A percentile compares a stretch with the other conserved stretches of the same genome.
phyloP scores from a whole-genome alignment of 495 filamentous ascomycete species.

The Lentithecium fluviatile region DNA sequence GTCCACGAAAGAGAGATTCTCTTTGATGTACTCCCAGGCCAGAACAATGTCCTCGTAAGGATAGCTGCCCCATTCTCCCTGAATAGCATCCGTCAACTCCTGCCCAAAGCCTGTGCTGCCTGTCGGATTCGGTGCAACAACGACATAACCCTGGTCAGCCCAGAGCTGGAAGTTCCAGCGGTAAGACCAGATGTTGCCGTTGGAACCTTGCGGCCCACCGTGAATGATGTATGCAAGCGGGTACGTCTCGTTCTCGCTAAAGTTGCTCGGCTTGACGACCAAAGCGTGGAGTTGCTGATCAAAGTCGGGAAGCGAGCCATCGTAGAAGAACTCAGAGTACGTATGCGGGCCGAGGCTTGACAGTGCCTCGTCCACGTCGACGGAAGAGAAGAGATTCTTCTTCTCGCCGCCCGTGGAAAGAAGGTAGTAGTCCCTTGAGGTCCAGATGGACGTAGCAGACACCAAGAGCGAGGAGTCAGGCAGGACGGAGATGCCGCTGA shows the following conservation, averaged over 20 bases:
- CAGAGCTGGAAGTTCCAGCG: slow-evolving; percentile 55
- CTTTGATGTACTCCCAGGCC: slow-evolving; percentile 50
- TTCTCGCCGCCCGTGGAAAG: slow-evolving; percentile 37
- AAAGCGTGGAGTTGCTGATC: slow-evolving; percentile 46
- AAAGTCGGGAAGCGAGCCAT: slow-evolving; percentile 27
- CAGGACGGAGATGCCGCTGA: slow-evolving; percentile 39
- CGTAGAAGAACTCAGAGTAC: slow-evolving; percentile 45
- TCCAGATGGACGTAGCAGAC: slow-evolving; percentile 42
- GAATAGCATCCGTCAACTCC: slow-evolving; percentile 49
- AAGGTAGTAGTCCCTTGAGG: slow-evolving; percentile 44
- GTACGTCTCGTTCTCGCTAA: slow-evolving; percentile 50
- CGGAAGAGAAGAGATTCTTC: slow-evolving; percentile 37
- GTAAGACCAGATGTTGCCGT: slow-evolving; percentile 52
- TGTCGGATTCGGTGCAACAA: slow-evolving; percentile 55
- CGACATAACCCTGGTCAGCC: slow-evolving; percentile 59
- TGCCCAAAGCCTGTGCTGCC: slow-evolving; percentile 55
- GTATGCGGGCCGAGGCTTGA: slow-evolving; percentile 14
- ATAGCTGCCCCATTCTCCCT: slow-evolving; percentile 53
- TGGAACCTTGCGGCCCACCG: slow-evolving; percentile 54
- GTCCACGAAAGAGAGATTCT: slow-evolving; percentile 52
- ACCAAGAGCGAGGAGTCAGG: slow-evolving; percentile 43
- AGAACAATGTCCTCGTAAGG: slow-evolving; percentile 58
- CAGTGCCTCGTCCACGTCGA: slow-evolving; percentile 38
- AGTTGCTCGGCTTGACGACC: slow-evolving; percentile 47
- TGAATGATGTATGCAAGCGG: slow-evolving; percentile 54